Conservation (phyloP, 2,329 filamentous ascomycete genomes). For the Zasmidium cellare region DNA sequence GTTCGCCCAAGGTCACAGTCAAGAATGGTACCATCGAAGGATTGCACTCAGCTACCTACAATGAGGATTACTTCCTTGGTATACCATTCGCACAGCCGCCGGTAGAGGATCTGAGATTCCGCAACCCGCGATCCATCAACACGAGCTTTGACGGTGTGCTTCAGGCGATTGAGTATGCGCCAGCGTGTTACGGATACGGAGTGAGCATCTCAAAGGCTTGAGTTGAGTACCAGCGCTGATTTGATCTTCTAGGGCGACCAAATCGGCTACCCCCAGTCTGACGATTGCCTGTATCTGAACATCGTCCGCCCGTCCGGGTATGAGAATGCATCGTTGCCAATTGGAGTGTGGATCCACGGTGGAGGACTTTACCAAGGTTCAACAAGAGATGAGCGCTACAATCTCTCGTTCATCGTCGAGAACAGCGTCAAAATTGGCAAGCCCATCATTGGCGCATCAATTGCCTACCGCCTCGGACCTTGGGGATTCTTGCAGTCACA, state of each 20-base stretch:
- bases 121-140: constrained; percentile 35
- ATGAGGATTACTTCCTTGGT: constrained; percentile 49
- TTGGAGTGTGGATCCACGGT: constrained; percentile 61
- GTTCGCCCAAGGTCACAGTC: constrained; percentile 35
- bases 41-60: constrained; percentile 39
- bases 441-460: constrained; percentile 59
- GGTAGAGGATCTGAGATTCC: constrained; percentile 34
- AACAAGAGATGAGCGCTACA: constrained; percentile 59
- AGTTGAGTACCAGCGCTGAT: neutral
- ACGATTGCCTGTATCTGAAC: constrained; percentile 65
- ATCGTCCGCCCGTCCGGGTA: constrained; percentile 56
- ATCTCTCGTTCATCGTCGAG: constrained; percentile 60
- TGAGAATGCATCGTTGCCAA: constrained; percentile 50
- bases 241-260: constrained; percentile 23
- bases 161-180: constrained; percentile 43
- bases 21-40: constrained; percentile 48
- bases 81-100: constrained; percentile 41
- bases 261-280: constrained; percentile 42
- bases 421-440: constrained; percentile 43
- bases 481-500: constrained; percentile 69
- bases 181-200: constrained; percentile 44
- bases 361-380: constrained; percentile 38
- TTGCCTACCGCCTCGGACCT: constrained; percentile 65
- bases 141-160: constrained; percentile 41
- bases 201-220: constrained; percentile 7